These are phyloP conservation scores for Cairneyella variabilis DNA, from an alignment of 495 filamentous ascomycete genomes.

Conservation along the genomic window DNA sequence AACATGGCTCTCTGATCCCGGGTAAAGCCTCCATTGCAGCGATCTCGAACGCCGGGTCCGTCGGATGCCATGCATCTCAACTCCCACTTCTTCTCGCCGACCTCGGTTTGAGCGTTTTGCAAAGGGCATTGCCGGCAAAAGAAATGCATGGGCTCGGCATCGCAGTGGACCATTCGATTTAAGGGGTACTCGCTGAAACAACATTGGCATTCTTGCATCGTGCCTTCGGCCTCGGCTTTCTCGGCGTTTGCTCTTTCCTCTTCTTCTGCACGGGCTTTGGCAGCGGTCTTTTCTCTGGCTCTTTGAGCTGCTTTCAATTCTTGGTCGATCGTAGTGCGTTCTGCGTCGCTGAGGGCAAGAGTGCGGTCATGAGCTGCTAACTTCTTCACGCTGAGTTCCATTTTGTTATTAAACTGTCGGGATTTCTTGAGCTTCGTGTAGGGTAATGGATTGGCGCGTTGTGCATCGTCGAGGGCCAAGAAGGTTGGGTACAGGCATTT, in stretches of 20 bases:
- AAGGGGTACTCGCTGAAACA: conserved; percentile 64
- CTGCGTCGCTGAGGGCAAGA: not conserved
- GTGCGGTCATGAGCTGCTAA: not conserved
- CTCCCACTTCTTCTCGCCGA: conserved; percentile 61
- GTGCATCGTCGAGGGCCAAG: conserved; percentile 36
- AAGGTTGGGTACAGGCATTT: conserved; percentile 41
- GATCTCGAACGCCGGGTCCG: conserved; percentile 41
- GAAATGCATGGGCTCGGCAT: conserved; percentile 50
- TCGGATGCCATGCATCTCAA: conserved; percentile 52
- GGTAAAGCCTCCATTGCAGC: conserved; percentile 36
- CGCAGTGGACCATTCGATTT: conserved; percentile 66
- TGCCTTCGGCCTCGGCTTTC: conserved; percentile 41
- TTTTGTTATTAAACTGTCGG: conserved; percentile 32
- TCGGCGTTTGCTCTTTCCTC: conserved; percentile 42
- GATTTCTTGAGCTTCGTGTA: too few species aligned
- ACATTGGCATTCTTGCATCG: conserved; percentile 60
- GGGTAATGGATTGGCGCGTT: conserved; percentile 28
- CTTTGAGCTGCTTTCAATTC: conserved; percentile 20
- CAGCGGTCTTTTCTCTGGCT: conserved; percentile 19
- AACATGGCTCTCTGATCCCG: conserved; percentile 35
- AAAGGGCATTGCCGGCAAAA: conserved; percentile 68
- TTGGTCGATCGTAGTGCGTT: not conserved
- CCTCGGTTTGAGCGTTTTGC: conserved; percentile 57
- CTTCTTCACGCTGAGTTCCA: conserved; percentile 12
- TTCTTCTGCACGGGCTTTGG: conserved; percentile 13